phyloP scores from a whole-genome alignment of 768 basidiomycete species.

The Dentipellis sp. region DNA sequence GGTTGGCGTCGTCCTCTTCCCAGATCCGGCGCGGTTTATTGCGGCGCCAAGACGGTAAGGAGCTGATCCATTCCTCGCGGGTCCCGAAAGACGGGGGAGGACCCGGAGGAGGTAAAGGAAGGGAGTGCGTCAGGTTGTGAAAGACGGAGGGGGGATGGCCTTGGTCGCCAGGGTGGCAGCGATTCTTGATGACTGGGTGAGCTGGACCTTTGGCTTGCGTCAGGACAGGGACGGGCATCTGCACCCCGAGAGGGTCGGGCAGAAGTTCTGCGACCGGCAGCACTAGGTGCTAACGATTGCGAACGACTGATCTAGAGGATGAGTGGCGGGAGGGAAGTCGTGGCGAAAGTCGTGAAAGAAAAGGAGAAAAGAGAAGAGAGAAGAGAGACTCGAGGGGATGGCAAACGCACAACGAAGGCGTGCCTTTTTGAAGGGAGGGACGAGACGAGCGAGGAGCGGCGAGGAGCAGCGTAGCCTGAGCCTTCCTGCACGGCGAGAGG shows the following conservation, averaged over 20 bases:
- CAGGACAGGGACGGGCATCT: slow-evolving; percentile 86
- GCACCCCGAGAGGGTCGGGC: slow-evolving; percentile 32
- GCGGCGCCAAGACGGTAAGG: slow-evolving; percentile 63
- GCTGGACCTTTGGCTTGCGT: slow-evolving; percentile 45
- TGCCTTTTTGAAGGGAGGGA: slow-evolving; percentile 55
- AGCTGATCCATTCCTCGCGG: slow-evolving; percentile 67
- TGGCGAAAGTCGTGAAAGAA: slow-evolving; percentile 61
- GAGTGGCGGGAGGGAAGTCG: slow-evolving; percentile 43
- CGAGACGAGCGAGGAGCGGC: slow-evolving; percentile 16
- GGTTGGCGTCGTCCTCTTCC: slow-evolving; percentile 40
- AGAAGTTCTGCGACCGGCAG: slow-evolving; percentile 12
- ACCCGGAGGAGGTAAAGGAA: slow-evolving; percentile 50
- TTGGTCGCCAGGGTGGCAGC: slow-evolving; percentile 29
- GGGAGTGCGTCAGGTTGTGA: slow-evolving; percentile 44
- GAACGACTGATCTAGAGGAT: slow-evolving; percentile 30
- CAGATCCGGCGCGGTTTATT: slow-evolving; percentile 58
- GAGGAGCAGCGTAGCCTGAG: slow-evolving; percentile 3
- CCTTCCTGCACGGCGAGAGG: no score
- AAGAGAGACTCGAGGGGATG: slow-evolving; percentile 30
- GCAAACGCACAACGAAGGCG: slow-evolving; percentile 93
- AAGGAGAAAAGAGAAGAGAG: slow-evolving; percentile 18
- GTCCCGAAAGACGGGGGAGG: slow-evolving; percentile 57
- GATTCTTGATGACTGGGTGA: slow-evolving; percentile 59
- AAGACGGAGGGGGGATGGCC: slow-evolving; percentile 33
- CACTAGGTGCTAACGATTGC: slow-evolving; percentile 4